phyloP scores from a whole-genome alignment of 257 asterid species.

The Ballota nigra region DNA sequence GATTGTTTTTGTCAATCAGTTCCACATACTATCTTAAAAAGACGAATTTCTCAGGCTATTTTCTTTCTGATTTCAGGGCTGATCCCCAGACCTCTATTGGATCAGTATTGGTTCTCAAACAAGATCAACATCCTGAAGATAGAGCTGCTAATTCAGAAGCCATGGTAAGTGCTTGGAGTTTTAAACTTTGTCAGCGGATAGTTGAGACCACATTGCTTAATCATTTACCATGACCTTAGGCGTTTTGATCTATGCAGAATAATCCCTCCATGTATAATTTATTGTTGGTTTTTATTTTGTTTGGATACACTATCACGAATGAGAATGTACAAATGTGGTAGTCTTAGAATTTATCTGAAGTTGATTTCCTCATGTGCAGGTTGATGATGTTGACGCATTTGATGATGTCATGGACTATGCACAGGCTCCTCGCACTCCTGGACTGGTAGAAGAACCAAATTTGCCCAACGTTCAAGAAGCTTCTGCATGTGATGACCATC shows the following conservation, averaged over 20 bases:
- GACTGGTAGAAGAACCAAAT: constrained; percentile 74
- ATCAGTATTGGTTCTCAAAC: constrained; percentile 51
- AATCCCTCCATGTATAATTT: neutral
- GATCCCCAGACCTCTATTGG: constrained; percentile 66
- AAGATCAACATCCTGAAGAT: constrained; percentile 48
- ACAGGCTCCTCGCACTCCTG: constrained; percentile 92
- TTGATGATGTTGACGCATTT: constrained; percentile 47
- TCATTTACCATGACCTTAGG: neutral
- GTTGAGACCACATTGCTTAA: constrained; percentile 5
- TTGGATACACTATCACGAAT: neutral
- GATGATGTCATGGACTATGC: constrained; percentile 66
- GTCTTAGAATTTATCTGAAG: constrained; percentile 17
- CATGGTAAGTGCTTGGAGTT: constrained; percentile 44
- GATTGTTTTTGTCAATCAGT: constrained; percentile 15
- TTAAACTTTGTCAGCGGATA: constrained; percentile 17
- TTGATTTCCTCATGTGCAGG: constrained; percentile 37
- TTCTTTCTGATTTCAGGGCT: constrained; percentile 47
- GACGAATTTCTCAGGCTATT: constrained; percentile 16
- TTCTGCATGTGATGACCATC: constrained; percentile 83
- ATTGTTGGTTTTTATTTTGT: constrained; percentile 1
- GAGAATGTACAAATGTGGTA: neutral
- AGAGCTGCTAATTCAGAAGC: constrained; percentile 41
- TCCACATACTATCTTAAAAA: neutral
- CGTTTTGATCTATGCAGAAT: neutral
- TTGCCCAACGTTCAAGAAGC: constrained; percentile 70